Conservation (phyloP, 192 early-diverging fungal species). For the Linnemannia schmuckeri region DNA sequence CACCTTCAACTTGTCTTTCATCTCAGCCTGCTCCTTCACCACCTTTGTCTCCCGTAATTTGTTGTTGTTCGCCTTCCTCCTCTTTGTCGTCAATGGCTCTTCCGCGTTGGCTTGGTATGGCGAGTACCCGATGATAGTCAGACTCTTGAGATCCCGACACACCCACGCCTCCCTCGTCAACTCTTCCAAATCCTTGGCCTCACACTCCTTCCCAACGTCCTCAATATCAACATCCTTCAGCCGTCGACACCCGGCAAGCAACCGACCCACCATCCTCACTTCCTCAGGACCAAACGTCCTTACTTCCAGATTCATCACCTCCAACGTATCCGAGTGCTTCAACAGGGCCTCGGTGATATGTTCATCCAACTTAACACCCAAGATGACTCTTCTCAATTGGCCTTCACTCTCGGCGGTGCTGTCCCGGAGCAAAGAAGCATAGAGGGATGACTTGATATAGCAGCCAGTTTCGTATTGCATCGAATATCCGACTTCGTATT, state of each 20-base stretch:
- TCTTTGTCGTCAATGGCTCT: not conserved
- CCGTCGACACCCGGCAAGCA: not conserved
- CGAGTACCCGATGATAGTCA: not conserved
- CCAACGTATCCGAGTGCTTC: slow-evolving; percentile 2
- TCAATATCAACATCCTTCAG: not conserved
- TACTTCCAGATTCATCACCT: not conserved
- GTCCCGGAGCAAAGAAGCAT: slow-evolving; percentile 14
- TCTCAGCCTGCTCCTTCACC: not conserved
- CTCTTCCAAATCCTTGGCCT: not conserved
- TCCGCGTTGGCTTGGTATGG: not conserved
- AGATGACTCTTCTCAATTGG: not conserved
- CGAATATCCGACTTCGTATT: slow-evolving; percentile 11
- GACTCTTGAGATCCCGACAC: not conserved
- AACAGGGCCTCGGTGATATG: not conserved
- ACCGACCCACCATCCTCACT: not conserved
- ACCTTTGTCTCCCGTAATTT: not conserved
- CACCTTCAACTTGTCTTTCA: not conserved
- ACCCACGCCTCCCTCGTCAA: not conserved
- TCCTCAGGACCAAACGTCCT: not conserved
- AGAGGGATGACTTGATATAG: not conserved
- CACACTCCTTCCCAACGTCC: not conserved
- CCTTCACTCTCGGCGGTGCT: not conserved
- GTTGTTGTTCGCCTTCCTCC: not conserved
- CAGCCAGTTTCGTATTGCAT: slow-evolving; percentile 13
- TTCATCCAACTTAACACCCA: not conserved